These are phyloP conservation scores for Starmerella geochares DNA, from an alignment of 805 yeast genomes.

Conservation along the genomic window DNA sequence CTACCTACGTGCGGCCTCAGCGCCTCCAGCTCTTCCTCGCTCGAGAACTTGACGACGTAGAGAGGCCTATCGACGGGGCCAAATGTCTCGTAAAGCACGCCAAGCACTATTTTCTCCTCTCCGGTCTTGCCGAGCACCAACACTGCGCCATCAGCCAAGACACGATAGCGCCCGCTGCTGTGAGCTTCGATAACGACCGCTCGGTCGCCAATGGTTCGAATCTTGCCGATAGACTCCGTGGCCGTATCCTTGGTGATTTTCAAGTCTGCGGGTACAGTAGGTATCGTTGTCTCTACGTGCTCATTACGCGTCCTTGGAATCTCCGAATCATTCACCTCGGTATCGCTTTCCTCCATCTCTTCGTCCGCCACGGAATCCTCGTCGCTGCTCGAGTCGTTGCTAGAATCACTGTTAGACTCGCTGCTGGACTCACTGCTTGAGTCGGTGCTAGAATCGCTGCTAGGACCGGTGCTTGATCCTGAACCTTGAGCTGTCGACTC, in stretches of 20 bases:
- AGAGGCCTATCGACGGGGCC: conserved; percentile 77
- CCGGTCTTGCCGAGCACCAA: conserved; percentile 39
- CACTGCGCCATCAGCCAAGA: conserved; percentile 66
- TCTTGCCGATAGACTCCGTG: conserved; percentile 60
- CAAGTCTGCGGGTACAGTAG: conserved; percentile 57
- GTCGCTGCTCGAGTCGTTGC: not conserved
- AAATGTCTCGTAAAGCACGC: conserved; percentile 77
- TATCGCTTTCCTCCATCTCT: conserved; percentile 18
- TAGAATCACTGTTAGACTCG: not conserved
- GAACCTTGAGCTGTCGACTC: too few species aligned
- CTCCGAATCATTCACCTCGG: conserved; percentile 23
- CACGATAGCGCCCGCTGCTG: conserved; percentile 72
- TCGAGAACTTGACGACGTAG: conserved; percentile 61
- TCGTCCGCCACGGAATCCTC: conserved; percentile 16
- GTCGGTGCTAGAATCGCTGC: too few species aligned
- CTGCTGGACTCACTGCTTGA: too few species aligned
- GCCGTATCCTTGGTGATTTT: conserved; percentile 49
- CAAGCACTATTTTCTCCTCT: conserved; percentile 52
- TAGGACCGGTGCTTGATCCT: too few species aligned
- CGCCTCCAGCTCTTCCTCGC: conserved; percentile 41
- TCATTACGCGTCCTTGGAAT: conserved; percentile 79
- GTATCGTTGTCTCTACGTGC: conserved; percentile 54
- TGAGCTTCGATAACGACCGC: conserved; percentile 63
- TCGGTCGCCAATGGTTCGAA: conserved; percentile 59
- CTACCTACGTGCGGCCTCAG: conserved; percentile 43